phyloP scores from a whole-genome alignment of 2,329 filamentous ascomycete genomes.

The Calonectria honghensis region DNA sequence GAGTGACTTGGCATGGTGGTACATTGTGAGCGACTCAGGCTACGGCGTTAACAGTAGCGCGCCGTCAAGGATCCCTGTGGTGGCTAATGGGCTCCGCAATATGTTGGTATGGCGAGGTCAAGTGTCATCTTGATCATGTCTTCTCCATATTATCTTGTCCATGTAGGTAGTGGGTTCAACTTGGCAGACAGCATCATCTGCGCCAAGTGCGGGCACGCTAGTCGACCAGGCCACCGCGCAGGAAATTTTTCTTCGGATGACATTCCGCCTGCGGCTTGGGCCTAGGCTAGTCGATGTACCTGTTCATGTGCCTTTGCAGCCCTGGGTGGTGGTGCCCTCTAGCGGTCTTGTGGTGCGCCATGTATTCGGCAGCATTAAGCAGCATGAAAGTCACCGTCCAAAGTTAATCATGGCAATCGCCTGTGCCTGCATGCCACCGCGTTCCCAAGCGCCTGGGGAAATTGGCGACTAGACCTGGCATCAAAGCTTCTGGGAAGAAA shows the following conservation, averaged over 20 bases:
- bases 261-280: conserved; percentile 30
- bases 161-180: conserved; percentile 12
- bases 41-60: conserved; percentile 24
- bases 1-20: conserved; percentile 7
- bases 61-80: conserved; percentile 1
- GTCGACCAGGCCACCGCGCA: conserved; percentile 23
- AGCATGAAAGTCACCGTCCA: conserved; percentile 29
- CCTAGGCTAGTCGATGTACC: conserved; percentile 24
- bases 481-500: conserved; percentile 34
- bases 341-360: conserved; percentile 5
- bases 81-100: conserved; percentile 19
- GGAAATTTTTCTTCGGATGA: conserved; percentile 34
- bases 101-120: conserved; percentile 19
- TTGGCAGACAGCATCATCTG: conserved; percentile 14
- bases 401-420: conserved; percentile 22
- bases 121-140: conserved; percentile 8
- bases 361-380: conserved; percentile 27
- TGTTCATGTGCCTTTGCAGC: conserved; percentile 18
- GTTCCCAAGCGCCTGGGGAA: conserved; percentile 23
- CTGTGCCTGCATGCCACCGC: conserved; percentile 21
- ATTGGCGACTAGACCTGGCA: conserved; percentile 14
- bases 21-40: conserved; percentile 22
- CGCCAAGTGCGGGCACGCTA: conserved; percentile 38
- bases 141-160: conserved; percentile 16
- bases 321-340: conserved; percentile 4